These are phyloP conservation scores for Pilatotrama ljubarskyi DNA, from an alignment of 768 basidiomycete species.

Conservation along the genomic window DNA sequence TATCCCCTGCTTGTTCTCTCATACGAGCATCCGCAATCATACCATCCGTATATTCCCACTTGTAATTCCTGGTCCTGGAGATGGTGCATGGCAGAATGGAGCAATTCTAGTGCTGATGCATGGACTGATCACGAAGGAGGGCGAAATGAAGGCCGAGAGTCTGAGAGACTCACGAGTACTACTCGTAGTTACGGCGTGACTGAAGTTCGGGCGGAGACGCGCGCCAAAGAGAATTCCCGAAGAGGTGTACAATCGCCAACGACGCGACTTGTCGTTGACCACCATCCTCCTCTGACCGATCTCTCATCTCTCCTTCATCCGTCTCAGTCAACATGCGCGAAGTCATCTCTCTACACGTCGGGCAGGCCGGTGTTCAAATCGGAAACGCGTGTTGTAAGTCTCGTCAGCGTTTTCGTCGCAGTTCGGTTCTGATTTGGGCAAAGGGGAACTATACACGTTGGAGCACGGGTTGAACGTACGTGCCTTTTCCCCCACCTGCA, in stretches of 20 bases:
- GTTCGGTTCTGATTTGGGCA: constrained; percentile 5
- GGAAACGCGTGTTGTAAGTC: constrained; percentile 94
- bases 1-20: constrained; percentile 31
- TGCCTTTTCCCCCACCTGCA: neutral
- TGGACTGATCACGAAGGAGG: neutral
- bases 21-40: constrained; percentile 29
- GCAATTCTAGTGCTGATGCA: neutral
- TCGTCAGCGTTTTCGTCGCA: constrained; percentile 2
- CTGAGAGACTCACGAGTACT: neutral
- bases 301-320: constrained; percentile 20
- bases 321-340: constrained; percentile 62
- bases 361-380: constrained; percentile 94
- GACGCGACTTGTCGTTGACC: constrained; percentile 14
- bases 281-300: constrained; percentile 10
- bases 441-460: constrained; percentile 97
- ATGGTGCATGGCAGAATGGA: constrained; percentile 3
- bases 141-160: neutral
- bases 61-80: constrained; percentile 21
- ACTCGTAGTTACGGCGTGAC: neutral
- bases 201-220: neutral
- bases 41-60: constrained; percentile 30
- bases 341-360: constrained; percentile 96
- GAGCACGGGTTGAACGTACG: constrained; percentile 92
- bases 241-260: constrained; percentile 2
- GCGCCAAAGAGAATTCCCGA: constrained; percentile 13